These are phyloP conservation scores for Monsonia emarginata DNA, from an alignment of 441 rosid genomes.

Conservation along the genomic window DNA sequence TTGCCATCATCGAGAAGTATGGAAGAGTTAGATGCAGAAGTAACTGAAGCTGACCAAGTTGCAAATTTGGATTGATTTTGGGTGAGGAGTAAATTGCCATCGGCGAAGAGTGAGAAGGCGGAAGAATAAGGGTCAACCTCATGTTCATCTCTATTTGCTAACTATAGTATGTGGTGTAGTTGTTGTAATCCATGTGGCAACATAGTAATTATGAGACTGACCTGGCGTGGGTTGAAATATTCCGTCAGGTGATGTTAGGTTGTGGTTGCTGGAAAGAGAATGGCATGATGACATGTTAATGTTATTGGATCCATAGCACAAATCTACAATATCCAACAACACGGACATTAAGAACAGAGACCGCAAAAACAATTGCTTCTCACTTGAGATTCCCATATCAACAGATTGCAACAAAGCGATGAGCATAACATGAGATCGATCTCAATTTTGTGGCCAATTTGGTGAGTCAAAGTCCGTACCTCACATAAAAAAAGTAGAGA, in stretches of 20 bases:
- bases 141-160: conserved; percentile 16
- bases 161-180: conserved; percentile 9
- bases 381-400: too few relatives aligned
- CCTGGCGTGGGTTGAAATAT: conserved; percentile 21
- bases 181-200: conserved; percentile 23
- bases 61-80: background rate
- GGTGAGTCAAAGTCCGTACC: too few relatives aligned
- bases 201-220: conserved; percentile 6
- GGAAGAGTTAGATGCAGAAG: conserved; percentile 1
- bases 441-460: too few relatives aligned
- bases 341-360: background rate
- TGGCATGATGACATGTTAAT: conserved; percentile 16
- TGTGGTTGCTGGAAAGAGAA: conserved; percentile 19
- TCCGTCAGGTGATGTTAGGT: conserved; percentile 13
- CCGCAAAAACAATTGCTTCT: background rate
- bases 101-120: conserved; percentile 13
- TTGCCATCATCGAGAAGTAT: conserved; percentile 22
- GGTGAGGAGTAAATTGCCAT: conserved; percentile 16
- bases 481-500: too few relatives aligned
- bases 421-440: too few relatives aligned
- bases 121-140: conserved; percentile 8
- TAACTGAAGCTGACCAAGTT: too few relatives aligned
- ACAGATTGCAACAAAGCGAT: too few relatives aligned
- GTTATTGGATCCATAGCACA: background rate
- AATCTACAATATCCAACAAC: background rate